A percentile compares a stretch with the other conserved stretches of the same genome.
These are phyloP conservation scores for Globisporangium iwayamae DNA, from an alignment of 352 stramenopile species.

Conservation along the genomic window DNA sequence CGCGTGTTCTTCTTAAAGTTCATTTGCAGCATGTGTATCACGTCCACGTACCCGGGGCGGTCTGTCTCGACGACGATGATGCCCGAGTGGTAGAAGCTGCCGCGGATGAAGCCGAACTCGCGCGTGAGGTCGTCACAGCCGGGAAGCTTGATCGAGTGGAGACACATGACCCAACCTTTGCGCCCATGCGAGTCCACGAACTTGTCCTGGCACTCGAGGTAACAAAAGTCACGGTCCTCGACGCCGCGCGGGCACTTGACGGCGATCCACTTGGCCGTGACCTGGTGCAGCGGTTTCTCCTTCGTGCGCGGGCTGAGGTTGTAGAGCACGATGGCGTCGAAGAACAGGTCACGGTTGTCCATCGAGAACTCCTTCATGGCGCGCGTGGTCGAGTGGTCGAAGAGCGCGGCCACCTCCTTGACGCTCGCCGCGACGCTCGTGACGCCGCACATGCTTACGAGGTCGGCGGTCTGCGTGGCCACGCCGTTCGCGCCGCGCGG, in stretches of 20 bases:
- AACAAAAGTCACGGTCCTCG: slow-evolving; percentile 73
- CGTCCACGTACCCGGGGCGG: slow-evolving; percentile 62
- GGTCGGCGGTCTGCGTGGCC: slow-evolving; percentile 23
- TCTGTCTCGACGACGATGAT: slow-evolving; percentile 80
- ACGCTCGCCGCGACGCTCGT: slow-evolving; percentile 65
- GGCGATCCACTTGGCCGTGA: slow-evolving; percentile 82
- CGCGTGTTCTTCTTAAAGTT: slow-evolving; percentile 74
- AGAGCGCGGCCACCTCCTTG: slow-evolving; percentile 70
- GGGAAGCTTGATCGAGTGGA: slow-evolving; percentile 81
- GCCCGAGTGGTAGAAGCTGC: slow-evolving; percentile 83
- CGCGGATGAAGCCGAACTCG: slow-evolving; percentile 74
- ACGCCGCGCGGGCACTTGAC: slow-evolving; percentile 53
- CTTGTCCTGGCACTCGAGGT: slow-evolving; percentile 83
- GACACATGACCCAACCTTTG: slow-evolving; percentile 80
- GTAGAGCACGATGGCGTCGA: slow-evolving; percentile 70
- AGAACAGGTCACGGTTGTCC: slow-evolving; percentile 59
- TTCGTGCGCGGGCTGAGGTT: slow-evolving; percentile 58
- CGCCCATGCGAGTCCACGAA: slow-evolving; percentile 78
- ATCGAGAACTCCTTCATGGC: slow-evolving; percentile 71
- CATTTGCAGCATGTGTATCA: slow-evolving; percentile 81
- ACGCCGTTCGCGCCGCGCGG: slow-evolving; percentile 35
- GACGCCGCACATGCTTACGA: slow-evolving; percentile 74
- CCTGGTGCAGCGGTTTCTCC: slow-evolving; percentile 77
- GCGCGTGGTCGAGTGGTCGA: slow-evolving; percentile 56
- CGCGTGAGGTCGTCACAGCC: slow-evolving; percentile 69